These are phyloP conservation scores for Colletotrichum godetiae DNA, from an alignment of 2,329 filamentous ascomycete species.

Conservation along the genomic window DNA sequence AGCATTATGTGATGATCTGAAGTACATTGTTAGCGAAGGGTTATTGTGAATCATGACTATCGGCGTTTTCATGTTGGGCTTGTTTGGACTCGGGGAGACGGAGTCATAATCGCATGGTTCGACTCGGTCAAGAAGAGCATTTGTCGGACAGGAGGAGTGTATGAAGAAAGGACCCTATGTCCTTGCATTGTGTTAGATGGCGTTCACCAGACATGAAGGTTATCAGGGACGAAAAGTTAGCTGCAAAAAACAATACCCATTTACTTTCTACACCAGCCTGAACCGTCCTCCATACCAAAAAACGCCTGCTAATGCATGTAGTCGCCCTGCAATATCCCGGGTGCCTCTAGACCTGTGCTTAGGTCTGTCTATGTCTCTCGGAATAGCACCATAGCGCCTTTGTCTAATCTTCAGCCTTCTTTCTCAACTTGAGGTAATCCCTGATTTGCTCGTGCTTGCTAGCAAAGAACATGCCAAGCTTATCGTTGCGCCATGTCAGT, in stretches of 20 bases:
- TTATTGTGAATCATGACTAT: neutral
- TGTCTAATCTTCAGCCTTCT: slow-evolving; percentile 53
- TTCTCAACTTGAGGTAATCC: slow-evolving; percentile 78
- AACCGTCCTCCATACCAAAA: slow-evolving; percentile 31
- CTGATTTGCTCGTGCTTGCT: slow-evolving; percentile 90
- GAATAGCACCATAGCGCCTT: neutral
- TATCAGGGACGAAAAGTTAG: slow-evolving; percentile 27
- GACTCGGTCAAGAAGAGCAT: neutral
- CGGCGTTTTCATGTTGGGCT: neutral
- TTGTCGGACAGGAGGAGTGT: slow-evolving; percentile 2
- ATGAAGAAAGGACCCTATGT: neutral
- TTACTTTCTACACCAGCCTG: slow-evolving; percentile 25
- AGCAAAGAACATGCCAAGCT: slow-evolving; percentile 88
- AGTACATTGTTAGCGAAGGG: neutral
- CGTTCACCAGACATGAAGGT: neutral
- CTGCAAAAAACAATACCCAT: slow-evolving; percentile 26
- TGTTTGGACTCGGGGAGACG: neutral
- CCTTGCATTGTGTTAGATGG: slow-evolving; percentile 3
- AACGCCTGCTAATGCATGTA: slow-evolving; percentile 37
- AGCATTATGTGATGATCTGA: neutral
- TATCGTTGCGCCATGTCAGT: slow-evolving; percentile 85
- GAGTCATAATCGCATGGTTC: slow-evolving; percentile 1
- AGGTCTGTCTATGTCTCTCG: neutral
- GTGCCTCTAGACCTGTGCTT: neutral
- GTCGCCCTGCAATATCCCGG: neutral